Base-by-base conservation (phyloP, 352 stramenopile species). In the Globisporangium acanthophoron region DNA sequence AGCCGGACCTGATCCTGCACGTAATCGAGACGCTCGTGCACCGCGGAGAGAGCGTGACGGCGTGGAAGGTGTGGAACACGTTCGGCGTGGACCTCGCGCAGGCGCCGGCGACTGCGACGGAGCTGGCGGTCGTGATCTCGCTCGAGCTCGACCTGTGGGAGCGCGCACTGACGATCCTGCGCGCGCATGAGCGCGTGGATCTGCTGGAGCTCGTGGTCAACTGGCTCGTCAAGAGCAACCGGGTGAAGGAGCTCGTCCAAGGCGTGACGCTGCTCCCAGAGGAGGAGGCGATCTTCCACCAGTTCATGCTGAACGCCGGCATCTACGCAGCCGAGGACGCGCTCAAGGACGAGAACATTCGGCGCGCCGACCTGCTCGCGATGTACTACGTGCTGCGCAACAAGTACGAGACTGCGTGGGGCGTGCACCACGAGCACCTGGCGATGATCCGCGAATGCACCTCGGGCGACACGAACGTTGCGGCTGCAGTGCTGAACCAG, bases 41-140 rank as follows among this genome's bases (percentile, higher is more conserved):
- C 51, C 74, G 80, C 8, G 78, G 79, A 37, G 79, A 90, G 56
- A 87, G 76, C 60, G 62, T 86, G 27, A 74, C 91, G 24, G 84
- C 80, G 24, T 93, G 84, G 84, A 90, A 93, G 64, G 77, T 93
- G n/a, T 91, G 80, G 84, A 90, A 80, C 37, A 83, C 78, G 6
- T 93, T 91, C 56, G 79, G 79, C 6, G 68, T 91, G 16, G 72
- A 89, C 35, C 58, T 92, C 18, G 57, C 64, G 12, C 52, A 74
- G n/a, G 69, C 75, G 7, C 70, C 76, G 9, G 46, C 70, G 18
- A 71, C 77, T 12, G 72, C 77, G 24, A 88, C 78, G 0, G 84
- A 91, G 24, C 71, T 90, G n/a, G 65, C 79, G 11, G 73, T 90
- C n/a, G 76, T 93, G 24, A 77, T 91, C 49, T 88, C 81, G 46